These are phyloP conservation scores for Kluyveromyces marxianus DNA, from an alignment of 1,139 yeast species.

Conservation along the genomic window DNA sequence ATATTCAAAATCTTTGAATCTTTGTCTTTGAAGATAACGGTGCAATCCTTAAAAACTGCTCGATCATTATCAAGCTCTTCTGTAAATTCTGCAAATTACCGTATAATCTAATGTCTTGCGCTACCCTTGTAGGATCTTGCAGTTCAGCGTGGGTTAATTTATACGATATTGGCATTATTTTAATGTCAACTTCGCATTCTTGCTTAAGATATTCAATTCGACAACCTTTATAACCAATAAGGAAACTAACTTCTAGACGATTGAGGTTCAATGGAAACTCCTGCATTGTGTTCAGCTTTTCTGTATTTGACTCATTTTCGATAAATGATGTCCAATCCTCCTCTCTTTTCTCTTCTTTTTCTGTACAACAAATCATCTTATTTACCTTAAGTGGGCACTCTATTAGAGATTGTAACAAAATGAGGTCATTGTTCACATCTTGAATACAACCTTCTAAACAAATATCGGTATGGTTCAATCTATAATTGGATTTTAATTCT, in stretches of 20 bases:
- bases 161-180: slow-evolving; percentile 28
- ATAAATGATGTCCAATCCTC: not conserved
- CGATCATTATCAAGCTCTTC: slow-evolving; percentile 22
- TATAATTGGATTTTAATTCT: not conserved
- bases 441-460: not conserved
- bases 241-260: slow-evolving; percentile 27
- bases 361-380: no score
- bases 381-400: no score
- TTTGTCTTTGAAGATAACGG: no score
- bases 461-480: not conserved
- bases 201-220: slow-evolving; percentile 26
- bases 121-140: slow-evolving; percentile 11
- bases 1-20: no score
- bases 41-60: slow-evolving; percentile 15
- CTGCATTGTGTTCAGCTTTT: not conserved
- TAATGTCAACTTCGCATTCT: slow-evolving; percentile 25
- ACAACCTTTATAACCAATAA: slow-evolving; percentile 31
- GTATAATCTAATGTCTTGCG: slow-evolving; percentile 28
- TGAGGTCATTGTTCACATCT: not conserved
- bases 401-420: not conserved
- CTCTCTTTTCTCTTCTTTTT: not conserved
- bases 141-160: slow-evolving; percentile 11
- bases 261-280: slow-evolving; percentile 15
- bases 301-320: not conserved
- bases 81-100: slow-evolving; percentile 23